Percentiles rank a stretch among this genome's conserved stretches.
Conservation (phyloP, 345 rosid species). For the Xanthoceras sorbifolium region DNA sequence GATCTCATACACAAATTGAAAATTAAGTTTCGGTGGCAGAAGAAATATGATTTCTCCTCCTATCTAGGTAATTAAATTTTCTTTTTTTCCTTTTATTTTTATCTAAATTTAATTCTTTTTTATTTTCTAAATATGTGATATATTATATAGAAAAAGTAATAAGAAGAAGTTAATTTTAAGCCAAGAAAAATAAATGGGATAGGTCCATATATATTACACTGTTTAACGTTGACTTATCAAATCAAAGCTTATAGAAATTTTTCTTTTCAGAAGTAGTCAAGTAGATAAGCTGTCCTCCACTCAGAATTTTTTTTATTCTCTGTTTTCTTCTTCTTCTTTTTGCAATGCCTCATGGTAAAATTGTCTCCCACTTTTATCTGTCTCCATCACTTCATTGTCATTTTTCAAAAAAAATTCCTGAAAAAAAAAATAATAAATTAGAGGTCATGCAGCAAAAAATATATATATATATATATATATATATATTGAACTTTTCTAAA, state of each 20-base stretch:
- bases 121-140: too few relatives aligned
- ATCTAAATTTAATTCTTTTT: too few relatives aligned
- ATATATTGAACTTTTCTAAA: background rate
- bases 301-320: background rate
- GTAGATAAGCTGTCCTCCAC: conserved; percentile 19
- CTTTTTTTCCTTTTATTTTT: too few relatives aligned
- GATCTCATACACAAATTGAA: too few relatives aligned
- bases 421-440: too few relatives aligned
- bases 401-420: too few relatives aligned
- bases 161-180: background rate
- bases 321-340: background rate
- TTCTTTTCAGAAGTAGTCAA: conserved; percentile 7
- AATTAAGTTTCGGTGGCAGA: too few relatives aligned
- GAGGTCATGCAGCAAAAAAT: background rate
- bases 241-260: conserved; percentile 2
- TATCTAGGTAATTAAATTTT: too few relatives aligned
- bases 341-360: background rate
- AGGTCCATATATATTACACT: background rate
- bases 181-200: background rate
- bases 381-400: background rate
- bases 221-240: conserved; percentile 15
- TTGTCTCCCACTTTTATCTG: background rate
- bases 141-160: background rate
- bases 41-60: too few relatives aligned
- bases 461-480: too few relatives aligned